Evolutionary conservation across 1,284 basidiomycete genomes (phyloP).

Genomic region (Exsudoporus floridanus): DNA sequence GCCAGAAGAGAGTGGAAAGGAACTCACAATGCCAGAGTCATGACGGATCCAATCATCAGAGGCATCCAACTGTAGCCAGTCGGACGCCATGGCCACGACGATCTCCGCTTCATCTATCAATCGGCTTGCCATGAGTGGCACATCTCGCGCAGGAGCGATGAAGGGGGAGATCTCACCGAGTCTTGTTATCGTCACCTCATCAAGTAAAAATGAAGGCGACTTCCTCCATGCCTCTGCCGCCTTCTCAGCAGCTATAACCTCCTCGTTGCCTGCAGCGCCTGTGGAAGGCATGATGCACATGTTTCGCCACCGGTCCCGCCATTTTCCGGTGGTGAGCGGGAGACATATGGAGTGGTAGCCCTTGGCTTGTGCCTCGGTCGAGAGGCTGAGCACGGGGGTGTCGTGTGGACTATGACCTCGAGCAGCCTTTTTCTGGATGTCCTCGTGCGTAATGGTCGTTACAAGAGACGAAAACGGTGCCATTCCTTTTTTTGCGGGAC

Average conservation of each 20-base stretch:
- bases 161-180: slow-evolving; percentile 58
- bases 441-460: slow-evolving; percentile 40
- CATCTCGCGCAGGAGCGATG: slow-evolving; percentile 24
- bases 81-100: slow-evolving; percentile 77
- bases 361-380: slow-evolving; percentile 50
- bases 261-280: slow-evolving; percentile 45
- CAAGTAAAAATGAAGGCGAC: slow-evolving; percentile 73
- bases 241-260: slow-evolving; percentile 56
- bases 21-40: slow-evolving; percentile 89
- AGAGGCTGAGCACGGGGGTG: slow-evolving; percentile 52
- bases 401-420: slow-evolving; percentile 25
- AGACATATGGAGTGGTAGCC: slow-evolving; percentile 71
- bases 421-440: slow-evolving; percentile 34
- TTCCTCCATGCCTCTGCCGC: slow-evolving; percentile 89
- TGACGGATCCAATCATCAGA: slow-evolving; percentile 92
- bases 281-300: slow-evolving; percentile 73
- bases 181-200: slow-evolving; percentile 87
- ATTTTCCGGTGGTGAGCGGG: slow-evolving; percentile 84
- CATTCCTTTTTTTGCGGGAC: slow-evolving; percentile 16
- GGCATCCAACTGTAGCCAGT: slow-evolving; percentile 96
- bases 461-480: slow-evolving; percentile 36
- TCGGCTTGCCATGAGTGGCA: slow-evolving; percentile 16
- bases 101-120: slow-evolving; percentile 79
- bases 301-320: slow-evolving; percentile 86
- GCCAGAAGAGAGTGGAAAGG: slow-evolving; percentile 18